phyloP scores from a whole-genome alignment of 139 green algal species.

The Mesostigma viride region DNA sequence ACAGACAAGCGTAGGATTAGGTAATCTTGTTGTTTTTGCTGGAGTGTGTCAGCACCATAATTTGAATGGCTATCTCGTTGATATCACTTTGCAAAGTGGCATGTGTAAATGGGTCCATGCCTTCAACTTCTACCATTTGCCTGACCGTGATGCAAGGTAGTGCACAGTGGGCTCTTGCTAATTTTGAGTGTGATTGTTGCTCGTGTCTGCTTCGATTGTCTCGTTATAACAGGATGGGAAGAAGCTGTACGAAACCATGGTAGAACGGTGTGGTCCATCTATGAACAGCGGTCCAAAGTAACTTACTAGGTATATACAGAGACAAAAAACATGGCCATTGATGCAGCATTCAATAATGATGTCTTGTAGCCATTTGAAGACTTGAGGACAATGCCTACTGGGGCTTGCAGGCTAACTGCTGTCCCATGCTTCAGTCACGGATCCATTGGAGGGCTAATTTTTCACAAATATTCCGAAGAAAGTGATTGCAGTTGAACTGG shows the following conservation, averaged over 20 bases:
- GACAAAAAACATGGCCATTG: neutral
- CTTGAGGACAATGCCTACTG: neutral
- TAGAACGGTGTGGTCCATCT: constrained; percentile 19
- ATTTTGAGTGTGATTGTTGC: neutral
- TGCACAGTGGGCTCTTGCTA: neutral
- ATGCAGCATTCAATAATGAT: neutral
- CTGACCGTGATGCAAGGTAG: neutral
- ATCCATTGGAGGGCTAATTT: neutral
- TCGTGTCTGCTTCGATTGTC: neutral
- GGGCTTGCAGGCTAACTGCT: neutral
- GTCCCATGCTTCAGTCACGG: neutral
- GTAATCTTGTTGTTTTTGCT: too few relatives aligned
- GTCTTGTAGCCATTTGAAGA: neutral
- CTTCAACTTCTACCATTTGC: too few relatives aligned
- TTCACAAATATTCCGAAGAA: neutral
- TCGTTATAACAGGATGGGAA: constrained; percentile 22
- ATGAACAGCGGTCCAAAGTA: constrained; percentile 15
- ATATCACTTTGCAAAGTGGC: too few relatives aligned
- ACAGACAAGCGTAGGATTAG: too few relatives aligned
- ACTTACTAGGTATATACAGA: too few relatives aligned
- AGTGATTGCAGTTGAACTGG: too few relatives aligned
- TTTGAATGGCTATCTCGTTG: too few relatives aligned
- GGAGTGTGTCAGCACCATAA: too few relatives aligned
- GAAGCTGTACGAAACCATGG: constrained; percentile 35
- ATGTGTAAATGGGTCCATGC: too few relatives aligned